Evolutionary conservation across 176 grass and related monocot species (phyloP), one percentile per base, ranked within the genome.

Genomic region (Microstegium vimineum): DNA sequence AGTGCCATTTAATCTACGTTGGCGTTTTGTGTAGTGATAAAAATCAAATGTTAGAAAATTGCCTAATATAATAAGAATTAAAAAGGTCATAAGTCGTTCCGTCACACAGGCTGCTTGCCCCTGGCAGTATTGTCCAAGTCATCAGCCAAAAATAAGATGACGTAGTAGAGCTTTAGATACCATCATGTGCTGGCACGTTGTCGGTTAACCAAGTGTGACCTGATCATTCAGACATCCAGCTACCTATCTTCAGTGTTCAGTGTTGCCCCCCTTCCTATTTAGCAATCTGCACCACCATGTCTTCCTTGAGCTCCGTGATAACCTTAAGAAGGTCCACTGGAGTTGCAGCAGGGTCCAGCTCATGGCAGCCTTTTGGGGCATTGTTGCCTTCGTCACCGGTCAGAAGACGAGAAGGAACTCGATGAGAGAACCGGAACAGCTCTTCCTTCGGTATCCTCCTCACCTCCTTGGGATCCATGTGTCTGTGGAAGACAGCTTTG

Each of bases 271-370:
- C n/a, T n/a, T 85, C 32, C 79, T 83, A 74, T 72, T 81, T 69
- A 84, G 83, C 80, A 83, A 65, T 46, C 59, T 86, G 42, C 4
- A 46, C 66, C 2, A 6, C 56, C 3, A 14, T 57, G 33, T 94
- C 89, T 77, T 97, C 87, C 79, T 85, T 85, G 17, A 91, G 80
- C 77, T 94, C 91, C 41, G 89, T 97, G 79, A 92, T 92, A 69
- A 98, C 80, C 82, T 98, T 91, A 46, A 98, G 90, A 84, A 98
- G 86, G 77, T 95, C 92, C 54, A 95, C 82, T 6, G 95, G 92
- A 62, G 95, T 98, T 57, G 92, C 95, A 36, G 93, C 93, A 54
- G 96, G 96, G 71, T 98, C 96, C 69, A 98, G 75, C 81, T 98
- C 96, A 81, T 91, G 84, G 56, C 95, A 94, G 49, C 92, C 92